These are phyloP conservation scores for Aspergillaceae sp. DNA, from an alignment of 2,329 filamentous ascomycete genomes.

Conservation along the genomic window DNA sequence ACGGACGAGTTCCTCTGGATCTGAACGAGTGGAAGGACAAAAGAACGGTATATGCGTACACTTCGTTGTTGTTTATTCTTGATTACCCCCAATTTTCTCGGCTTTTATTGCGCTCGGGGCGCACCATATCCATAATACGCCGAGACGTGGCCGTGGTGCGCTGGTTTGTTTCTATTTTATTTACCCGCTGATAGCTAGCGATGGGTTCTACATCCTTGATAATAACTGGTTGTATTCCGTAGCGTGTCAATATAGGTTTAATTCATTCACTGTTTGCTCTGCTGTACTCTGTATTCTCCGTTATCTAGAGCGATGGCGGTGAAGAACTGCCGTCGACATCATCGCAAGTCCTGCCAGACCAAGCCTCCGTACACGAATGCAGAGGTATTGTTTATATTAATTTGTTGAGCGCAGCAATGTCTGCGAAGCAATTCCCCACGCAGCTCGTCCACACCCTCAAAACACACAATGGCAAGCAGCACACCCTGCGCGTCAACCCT, in stretches of 20 bases:
- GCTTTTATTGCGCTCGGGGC: conserved; percentile 24
- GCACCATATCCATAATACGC: conserved; percentile 20
- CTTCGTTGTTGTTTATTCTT: conserved; percentile 29
- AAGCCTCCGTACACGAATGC: too few species aligned
- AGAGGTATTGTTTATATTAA: not conserved
- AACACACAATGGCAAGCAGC: conserved; percentile 35
- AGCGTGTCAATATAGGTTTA: conserved; percentile 28
- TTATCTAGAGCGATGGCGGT: not conserved
- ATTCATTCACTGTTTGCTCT: conserved; percentile 21
- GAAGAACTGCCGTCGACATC: not conserved
- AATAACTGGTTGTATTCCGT: conserved; percentile 35
- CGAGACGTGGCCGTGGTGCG: conserved; percentile 7
- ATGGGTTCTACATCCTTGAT: conserved; percentile 34
- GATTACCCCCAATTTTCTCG: conserved; percentile 15
- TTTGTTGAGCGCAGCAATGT: conserved; percentile 15
- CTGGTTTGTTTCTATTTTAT: conserved; percentile 26
- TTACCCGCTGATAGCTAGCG: conserved; percentile 34
- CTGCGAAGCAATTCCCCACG: conserved; percentile 27
- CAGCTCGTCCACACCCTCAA: conserved; percentile 35
- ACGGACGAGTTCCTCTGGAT: conserved; percentile 2
- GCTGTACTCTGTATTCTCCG: too few species aligned
- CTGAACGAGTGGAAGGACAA: conserved; percentile 18
- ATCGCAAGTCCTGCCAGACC: not conserved
- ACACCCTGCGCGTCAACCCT: not conserved
- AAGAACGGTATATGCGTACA: conserved; percentile 17